Percentiles rank a stretch among this genome's conserved stretches.
Conservation (phyloP, 768 basidiomycete species). For the Mycena galopus region DNA sequence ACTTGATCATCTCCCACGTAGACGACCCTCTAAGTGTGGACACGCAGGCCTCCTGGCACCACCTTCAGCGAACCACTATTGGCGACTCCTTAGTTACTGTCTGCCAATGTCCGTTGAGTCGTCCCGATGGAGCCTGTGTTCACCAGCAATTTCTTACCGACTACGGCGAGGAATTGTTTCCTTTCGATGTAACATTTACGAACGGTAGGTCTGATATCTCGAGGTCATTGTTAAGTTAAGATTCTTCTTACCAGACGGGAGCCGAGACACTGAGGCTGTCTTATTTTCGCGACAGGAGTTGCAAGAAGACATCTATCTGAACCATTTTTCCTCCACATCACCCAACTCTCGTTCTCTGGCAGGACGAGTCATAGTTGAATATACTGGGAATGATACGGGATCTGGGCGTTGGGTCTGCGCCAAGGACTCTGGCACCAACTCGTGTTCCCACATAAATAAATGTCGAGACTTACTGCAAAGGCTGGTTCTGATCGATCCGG, state of each 20-base stretch:
- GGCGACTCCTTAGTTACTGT: neutral
- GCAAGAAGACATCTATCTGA: slow-evolving; percentile 5
- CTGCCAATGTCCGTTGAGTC: slow-evolving; percentile 11
- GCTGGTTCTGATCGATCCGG: slow-evolving; percentile 10
- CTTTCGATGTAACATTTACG: neutral
- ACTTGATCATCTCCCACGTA: neutral
- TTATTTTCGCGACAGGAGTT: slow-evolving; percentile 12
- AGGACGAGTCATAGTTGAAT: slow-evolving; percentile 2
- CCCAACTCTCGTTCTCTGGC: neutral
- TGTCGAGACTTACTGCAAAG: slow-evolving; percentile 5
- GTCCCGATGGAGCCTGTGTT: neutral
- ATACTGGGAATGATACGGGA: slow-evolving; percentile 9
- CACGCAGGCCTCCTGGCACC: slow-evolving; percentile 14
- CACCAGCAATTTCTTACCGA: slow-evolving; percentile 19
- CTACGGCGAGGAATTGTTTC: slow-evolving; percentile 18
- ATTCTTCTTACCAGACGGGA: neutral
- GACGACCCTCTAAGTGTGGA: neutral
- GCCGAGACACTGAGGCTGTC: neutral
- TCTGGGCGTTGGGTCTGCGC: neutral
- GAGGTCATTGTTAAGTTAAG: neutral
- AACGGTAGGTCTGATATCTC: neutral
- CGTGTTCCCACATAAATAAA: neutral
- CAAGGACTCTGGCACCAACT: neutral
- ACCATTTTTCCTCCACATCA: slow-evolving; percentile 6
- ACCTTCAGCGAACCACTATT: slow-evolving; percentile 16